A percentile compares a stretch with the other conserved stretches of the same genome.
phyloP scores from a whole-genome alignment of 2,329 filamentous ascomycete genomes.

The Esteya vermicola region DNA sequence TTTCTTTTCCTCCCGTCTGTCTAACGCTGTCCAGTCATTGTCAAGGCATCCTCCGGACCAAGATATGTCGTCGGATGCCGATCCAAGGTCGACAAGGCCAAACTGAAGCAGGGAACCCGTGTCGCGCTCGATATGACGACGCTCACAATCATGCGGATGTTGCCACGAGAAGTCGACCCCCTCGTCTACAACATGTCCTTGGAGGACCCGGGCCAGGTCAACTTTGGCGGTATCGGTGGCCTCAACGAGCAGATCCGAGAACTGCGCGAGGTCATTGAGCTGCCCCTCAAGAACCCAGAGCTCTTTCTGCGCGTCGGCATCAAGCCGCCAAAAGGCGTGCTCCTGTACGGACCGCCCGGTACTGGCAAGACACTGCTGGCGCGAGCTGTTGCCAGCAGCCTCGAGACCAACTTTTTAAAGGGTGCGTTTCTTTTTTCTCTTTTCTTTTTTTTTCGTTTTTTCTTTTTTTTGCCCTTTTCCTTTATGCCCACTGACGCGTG shows the following conservation, averaged over 20 bases:
- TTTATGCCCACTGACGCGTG: too few species aligned
- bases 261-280: constrained; percentile 90
- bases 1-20: too few species aligned
- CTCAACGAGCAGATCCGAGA: constrained; percentile 98
- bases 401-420: constrained; percentile 98
- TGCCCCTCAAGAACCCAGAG: constrained; percentile 97
- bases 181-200: constrained; percentile 99
- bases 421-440: constrained; percentile 37
- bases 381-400: constrained; percentile 83
- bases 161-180: constrained; percentile 94
- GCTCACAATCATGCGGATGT: constrained; percentile 99
- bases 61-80: constrained; percentile 97
- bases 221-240: constrained; percentile 93
- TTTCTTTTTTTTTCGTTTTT: background rate
- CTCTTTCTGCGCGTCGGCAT: constrained; percentile 94
- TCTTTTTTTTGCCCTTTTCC: too few species aligned
- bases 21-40: constrained; percentile 70
- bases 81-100: constrained; percentile 93
- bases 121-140: constrained; percentile 99
- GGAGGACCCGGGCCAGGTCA: constrained; percentile 94
- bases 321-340: constrained; percentile 94
- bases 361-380: constrained; percentile 94
- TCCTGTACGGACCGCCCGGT: constrained; percentile 90
- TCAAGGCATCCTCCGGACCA: constrained; percentile 93
- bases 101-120: constrained; percentile 95